Percentiles rank a stretch among this genome's conserved stretches.
These are phyloP conservation scores for bread wheat (Triticum aestivum) DNA, from an alignment of 176 grass and related monocot species.

Conservation along the genomic window DNA sequence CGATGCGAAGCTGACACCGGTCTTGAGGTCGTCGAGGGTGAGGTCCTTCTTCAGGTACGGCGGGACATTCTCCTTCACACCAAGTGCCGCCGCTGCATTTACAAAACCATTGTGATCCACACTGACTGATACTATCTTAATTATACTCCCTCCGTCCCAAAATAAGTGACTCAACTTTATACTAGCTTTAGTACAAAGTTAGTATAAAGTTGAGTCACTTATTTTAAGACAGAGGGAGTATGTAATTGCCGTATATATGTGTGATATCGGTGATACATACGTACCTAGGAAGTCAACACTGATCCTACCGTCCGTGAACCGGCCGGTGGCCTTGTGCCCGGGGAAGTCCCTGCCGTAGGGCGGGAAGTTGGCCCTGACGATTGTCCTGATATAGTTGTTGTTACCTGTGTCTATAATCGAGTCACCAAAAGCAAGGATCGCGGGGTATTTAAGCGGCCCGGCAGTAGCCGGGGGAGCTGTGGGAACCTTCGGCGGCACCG, in stretches of 20 bases:
- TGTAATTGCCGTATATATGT: not conserved
- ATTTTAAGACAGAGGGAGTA: no score
- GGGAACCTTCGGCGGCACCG: not conserved
- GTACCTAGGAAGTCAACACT: constrained; percentile 56
- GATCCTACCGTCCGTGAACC: constrained; percentile 63
- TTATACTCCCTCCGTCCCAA: not conserved
- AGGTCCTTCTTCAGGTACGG: constrained; percentile 46
- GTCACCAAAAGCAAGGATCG: constrained; percentile 55
- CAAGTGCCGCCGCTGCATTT: constrained; percentile 43
- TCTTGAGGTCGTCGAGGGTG: constrained; percentile 44
- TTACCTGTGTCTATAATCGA: constrained; percentile 71
- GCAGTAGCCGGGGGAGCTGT: not conserved
- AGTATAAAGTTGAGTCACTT: no score
- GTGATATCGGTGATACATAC: not conserved
- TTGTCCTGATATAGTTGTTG: constrained; percentile 43
- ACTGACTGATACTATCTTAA: not conserved
- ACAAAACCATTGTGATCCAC: not conserved
- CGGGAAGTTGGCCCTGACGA: constrained; percentile 43
- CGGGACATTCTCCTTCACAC: constrained; percentile 61
- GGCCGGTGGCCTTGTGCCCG: constrained; percentile 49
- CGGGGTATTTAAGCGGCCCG: constrained; percentile 33
- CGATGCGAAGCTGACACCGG: constrained; percentile 72
- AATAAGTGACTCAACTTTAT: no score
- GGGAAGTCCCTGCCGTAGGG: constrained; percentile 63
- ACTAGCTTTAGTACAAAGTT: no score